A percentile compares a stretch with the other conserved stretches of the same genome.
phyloP scores from a whole-genome alignment of 139 green algal genomes.

The Chlamydomonas incerta region DNA sequence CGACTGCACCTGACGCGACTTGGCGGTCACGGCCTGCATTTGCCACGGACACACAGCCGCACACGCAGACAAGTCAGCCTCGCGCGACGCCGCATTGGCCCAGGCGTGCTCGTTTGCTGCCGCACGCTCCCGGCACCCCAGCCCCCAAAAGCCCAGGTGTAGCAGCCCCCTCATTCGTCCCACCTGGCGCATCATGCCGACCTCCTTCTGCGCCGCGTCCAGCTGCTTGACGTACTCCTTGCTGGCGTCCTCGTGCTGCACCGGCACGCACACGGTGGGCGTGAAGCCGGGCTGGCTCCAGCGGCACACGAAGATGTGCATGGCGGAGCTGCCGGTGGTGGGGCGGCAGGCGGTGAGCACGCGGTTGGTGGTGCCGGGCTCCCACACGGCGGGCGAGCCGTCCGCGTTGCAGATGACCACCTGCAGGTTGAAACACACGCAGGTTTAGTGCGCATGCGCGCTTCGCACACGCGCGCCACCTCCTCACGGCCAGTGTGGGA shows the following conservation, averaged over 20 bases:
- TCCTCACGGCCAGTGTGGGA: too few relatives aligned
- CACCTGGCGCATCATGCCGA: constrained; percentile 31
- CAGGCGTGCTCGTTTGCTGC: too few relatives aligned
- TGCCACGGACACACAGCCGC: too few relatives aligned
- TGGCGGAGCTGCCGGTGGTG: background rate
- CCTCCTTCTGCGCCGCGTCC: constrained; percentile 32
- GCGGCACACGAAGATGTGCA: constrained; percentile 39
- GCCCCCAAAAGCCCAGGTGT: too few relatives aligned
- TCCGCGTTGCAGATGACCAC: constrained; percentile 39
- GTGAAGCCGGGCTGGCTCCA: constrained; percentile 14
- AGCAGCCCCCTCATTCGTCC: too few relatives aligned
- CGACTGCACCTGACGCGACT: constrained; percentile 23
- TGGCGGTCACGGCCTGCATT: constrained; percentile 28
- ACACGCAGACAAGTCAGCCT: too few relatives aligned
- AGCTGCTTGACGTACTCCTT: constrained; percentile 34
- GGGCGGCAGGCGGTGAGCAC: background rate
- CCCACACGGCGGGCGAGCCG: constrained; percentile 4
- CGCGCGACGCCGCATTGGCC: too few relatives aligned
- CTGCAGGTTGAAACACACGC: too few relatives aligned
- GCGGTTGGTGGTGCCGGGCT: constrained; percentile 30
- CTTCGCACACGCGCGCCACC: too few relatives aligned
- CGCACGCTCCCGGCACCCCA: too few relatives aligned
- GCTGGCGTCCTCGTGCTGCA: constrained; percentile 8
- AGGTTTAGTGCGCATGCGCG: too few relatives aligned
- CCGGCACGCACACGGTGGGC: constrained; percentile 18